Evolutionary conservation across 1,139 yeast genomes (phyloP).

Genomic region (Petasospora fabianii): DNA sequence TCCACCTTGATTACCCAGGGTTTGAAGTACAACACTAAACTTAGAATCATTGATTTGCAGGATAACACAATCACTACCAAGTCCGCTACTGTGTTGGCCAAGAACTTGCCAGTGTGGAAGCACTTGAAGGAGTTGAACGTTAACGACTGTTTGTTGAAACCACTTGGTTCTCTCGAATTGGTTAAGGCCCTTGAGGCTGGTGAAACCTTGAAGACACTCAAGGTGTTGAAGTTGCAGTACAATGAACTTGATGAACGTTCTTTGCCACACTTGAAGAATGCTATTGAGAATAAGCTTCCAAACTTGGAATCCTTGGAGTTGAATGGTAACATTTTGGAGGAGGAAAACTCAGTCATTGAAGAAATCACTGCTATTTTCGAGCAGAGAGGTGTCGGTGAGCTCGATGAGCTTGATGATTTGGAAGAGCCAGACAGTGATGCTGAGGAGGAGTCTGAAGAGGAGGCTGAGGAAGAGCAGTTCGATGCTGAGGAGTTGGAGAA

Average conservation of each 20-base stretch:
- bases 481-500: constrained; percentile 48
- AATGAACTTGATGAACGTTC: constrained; percentile 78
- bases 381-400: constrained; percentile 70
- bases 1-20: constrained; percentile 72
- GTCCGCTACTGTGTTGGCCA: constrained; percentile 76
- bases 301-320: constrained; percentile 66
- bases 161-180: constrained; percentile 62
- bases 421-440: constrained; percentile 88
- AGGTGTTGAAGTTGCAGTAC: constrained; percentile 72
- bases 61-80: constrained; percentile 88
- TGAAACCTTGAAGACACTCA: constrained; percentile 39
- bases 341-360: constrained; percentile 61
- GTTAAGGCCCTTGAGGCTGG: constrained; percentile 45
- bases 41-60: constrained; percentile 79
- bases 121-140: constrained; percentile 71
- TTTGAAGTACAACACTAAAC: constrained; percentile 52
- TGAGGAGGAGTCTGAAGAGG: constrained; percentile 63
- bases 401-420: constrained; percentile 90
- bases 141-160: constrained; percentile 83
- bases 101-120: constrained; percentile 52
- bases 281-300: constrained; percentile 54
- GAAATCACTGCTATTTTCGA: constrained; percentile 61
- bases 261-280: constrained; percentile 51
- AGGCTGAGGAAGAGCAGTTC: constrained; percentile 53
- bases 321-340: constrained; percentile 88